These are phyloP conservation scores for Mycena floridula DNA, from an alignment of 768 basidiomycete species.

Conservation along the genomic window DNA sequence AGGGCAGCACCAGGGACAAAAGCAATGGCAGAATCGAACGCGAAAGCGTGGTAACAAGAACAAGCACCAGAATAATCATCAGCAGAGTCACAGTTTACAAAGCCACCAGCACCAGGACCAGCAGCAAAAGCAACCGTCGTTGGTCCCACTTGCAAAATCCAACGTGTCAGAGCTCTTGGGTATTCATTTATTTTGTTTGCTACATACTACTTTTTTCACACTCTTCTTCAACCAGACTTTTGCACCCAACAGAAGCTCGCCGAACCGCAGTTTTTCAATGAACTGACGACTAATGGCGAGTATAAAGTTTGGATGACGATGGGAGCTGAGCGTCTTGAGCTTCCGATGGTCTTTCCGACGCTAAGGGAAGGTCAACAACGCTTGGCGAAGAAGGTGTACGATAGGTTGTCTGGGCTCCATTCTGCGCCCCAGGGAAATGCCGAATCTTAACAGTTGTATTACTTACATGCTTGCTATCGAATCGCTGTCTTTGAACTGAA, in stretches of 20 bases:
- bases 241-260: constrained; percentile 6
- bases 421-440: too few species aligned
- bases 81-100: too few species aligned
- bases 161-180: background rate
- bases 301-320: constrained; percentile 44
- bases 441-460: too few species aligned
- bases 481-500: too few species aligned
- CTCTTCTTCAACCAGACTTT: constrained; percentile 1
- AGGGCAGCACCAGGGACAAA: too few species aligned
- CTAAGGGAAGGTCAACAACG: constrained; percentile 34
- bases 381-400: constrained; percentile 35
- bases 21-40: too few species aligned
- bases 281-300: constrained; percentile 17
- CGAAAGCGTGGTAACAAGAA: too few species aligned
- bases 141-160: background rate
- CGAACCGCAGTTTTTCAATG: constrained; percentile 28
- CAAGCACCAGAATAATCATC: too few species aligned
- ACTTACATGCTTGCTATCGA: too few species aligned
- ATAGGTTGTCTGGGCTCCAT: too few species aligned
- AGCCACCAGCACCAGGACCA: background rate
- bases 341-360: constrained; percentile 32
- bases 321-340: constrained; percentile 35
- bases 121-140: background rate
- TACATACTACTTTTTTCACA: constrained; percentile 16
- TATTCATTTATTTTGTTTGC: background rate